A percentile compares a stretch with the other conserved stretches of the same genome.
Evolutionary conservation across 352 stramenopile genomes (phyloP).

Genomic region (Phytophthora chlamydospora): DNA sequence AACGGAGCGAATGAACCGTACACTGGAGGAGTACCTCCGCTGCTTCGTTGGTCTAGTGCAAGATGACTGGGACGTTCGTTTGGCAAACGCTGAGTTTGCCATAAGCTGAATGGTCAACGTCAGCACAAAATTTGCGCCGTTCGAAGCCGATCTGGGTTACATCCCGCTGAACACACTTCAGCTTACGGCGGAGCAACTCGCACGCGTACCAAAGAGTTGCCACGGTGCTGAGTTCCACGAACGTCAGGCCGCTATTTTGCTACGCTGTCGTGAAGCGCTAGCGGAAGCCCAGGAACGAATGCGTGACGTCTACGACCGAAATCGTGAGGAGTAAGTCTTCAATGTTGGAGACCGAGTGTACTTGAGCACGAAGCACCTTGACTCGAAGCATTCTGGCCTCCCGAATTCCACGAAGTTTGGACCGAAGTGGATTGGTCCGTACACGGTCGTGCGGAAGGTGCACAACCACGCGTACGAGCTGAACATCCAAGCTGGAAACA

Average conservation of each 20-base stretch:
- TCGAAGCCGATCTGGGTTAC: slow-evolving; percentile 11
- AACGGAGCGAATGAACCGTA: slow-evolving; percentile 21
- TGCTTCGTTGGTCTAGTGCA: neutral
- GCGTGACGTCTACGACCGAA: slow-evolving; percentile 19
- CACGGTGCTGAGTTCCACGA: slow-evolving; percentile 12
- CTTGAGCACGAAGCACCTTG: slow-evolving; percentile 19
- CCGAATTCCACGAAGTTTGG: slow-evolving; percentile 22
- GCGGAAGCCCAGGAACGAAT: slow-evolving; percentile 14
- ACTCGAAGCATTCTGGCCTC: slow-evolving; percentile 12
- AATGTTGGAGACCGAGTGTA: slow-evolving; percentile 19
- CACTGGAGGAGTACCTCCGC: slow-evolving; percentile 12
- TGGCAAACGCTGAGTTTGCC: slow-evolving; percentile 5
- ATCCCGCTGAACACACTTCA: neutral
- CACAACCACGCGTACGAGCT: slow-evolving; percentile 31
- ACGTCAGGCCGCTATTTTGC: slow-evolving; percentile 11
- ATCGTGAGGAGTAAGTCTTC: slow-evolving; percentile 15
- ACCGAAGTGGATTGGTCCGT: slow-evolving; percentile 21
- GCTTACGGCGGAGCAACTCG: neutral
- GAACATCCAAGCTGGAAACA: slow-evolving; percentile 24
- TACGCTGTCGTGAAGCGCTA: slow-evolving; percentile 11
- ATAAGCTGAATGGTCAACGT: slow-evolving; percentile 2
- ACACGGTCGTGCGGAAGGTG: slow-evolving; percentile 13
- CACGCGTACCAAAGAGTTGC: neutral
- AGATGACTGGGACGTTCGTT: slow-evolving; percentile 19
- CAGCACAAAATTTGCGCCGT: slow-evolving; percentile 10